Conservation (phyloP, 768 basidiomycete species). For the Panaeolus papilionaceus region DNA sequence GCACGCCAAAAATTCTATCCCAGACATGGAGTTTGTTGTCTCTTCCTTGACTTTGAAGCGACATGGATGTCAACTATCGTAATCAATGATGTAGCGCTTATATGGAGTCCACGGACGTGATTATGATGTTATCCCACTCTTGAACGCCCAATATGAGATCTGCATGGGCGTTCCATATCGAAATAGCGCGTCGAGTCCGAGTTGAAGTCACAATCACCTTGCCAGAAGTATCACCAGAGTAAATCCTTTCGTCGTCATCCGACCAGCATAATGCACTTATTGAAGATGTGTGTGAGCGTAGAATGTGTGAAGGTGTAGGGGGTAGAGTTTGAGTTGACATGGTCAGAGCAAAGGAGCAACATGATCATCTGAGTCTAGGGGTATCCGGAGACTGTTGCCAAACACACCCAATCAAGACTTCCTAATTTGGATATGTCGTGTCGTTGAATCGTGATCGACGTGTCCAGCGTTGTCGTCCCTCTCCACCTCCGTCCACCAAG, state of each 20-base stretch:
- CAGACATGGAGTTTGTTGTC: slow-evolving; percentile 89
- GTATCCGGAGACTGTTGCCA: slow-evolving; percentile 12
- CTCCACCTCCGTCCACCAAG: slow-evolving; percentile 21
- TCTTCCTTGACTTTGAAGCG: slow-evolving; percentile 68
- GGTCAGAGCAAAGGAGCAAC: slow-evolving; percentile 9
- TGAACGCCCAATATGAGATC: slow-evolving; percentile 80
- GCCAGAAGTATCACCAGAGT: slow-evolving; percentile 86
- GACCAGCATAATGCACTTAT: slow-evolving; percentile 70
- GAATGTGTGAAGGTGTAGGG: slow-evolving; percentile 72
- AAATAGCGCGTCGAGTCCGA: slow-evolving; percentile 71
- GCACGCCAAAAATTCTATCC: slow-evolving; percentile 54
- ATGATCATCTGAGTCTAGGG: background rate
- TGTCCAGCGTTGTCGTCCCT: slow-evolving; percentile 12
- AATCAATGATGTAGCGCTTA: slow-evolving; percentile 12
- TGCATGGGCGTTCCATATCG: slow-evolving; percentile 80
- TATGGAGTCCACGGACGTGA: slow-evolving; percentile 70
- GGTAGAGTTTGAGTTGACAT: slow-evolving; percentile 36
- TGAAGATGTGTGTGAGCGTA: slow-evolving; percentile 75
- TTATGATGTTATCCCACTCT: slow-evolving; percentile 68
- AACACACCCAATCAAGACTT: slow-evolving; percentile 17
- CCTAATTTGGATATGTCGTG: slow-evolving; percentile 17
- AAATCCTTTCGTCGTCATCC: slow-evolving; percentile 76
- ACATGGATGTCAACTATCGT: slow-evolving; percentile 13
- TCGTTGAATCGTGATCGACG: slow-evolving; percentile 21
- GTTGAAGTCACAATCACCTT: slow-evolving; percentile 81